Percentiles rank a stretch among this genome's conserved stretches.
Conservation (phyloP, 805 yeast species). For the Sungouiozyma ichnusensis region DNA sequence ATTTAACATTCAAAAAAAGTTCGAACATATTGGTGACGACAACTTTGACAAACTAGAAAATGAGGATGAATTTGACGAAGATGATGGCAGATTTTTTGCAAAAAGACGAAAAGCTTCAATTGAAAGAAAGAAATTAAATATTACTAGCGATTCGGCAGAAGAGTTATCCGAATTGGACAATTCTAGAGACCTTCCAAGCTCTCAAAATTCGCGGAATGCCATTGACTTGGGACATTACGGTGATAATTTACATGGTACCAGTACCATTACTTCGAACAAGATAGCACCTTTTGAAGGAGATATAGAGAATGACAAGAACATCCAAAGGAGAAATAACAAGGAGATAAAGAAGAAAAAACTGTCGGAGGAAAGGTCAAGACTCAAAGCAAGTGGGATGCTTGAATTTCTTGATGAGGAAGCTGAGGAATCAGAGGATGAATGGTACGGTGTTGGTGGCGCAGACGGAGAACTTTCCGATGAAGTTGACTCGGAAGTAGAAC, state of each 20-base stretch:
- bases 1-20: neutral
- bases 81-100: neutral
- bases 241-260: constrained; percentile 9
- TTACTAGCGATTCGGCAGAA: neutral
- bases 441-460: constrained; percentile 69
- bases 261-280: neutral
- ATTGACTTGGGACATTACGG: constrained; percentile 26
- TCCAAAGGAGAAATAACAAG: constrained; percentile 9
- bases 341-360: constrained; percentile 16
- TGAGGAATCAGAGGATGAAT: constrained; percentile 82
- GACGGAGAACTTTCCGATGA: constrained; percentile 44
- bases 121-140: neutral
- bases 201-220: constrained; percentile 6
- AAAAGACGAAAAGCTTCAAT: neutral
- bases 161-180: neutral
- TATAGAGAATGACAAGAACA: neutral
- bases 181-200: neutral
- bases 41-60: neutral
- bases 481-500: constrained; percentile 67
- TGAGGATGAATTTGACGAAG: constrained; percentile 6
- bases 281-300: neutral
- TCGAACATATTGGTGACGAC: neutral
- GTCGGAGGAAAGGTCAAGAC: constrained; percentile 34
- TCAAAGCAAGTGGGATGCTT: constrained; percentile 48
- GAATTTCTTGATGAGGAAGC: constrained; percentile 72